Evolutionary conservation across 306 rosid genomes (phyloP), one percentile per base, ranked within the genome.

Genomic region (Quercus robur): DNA sequence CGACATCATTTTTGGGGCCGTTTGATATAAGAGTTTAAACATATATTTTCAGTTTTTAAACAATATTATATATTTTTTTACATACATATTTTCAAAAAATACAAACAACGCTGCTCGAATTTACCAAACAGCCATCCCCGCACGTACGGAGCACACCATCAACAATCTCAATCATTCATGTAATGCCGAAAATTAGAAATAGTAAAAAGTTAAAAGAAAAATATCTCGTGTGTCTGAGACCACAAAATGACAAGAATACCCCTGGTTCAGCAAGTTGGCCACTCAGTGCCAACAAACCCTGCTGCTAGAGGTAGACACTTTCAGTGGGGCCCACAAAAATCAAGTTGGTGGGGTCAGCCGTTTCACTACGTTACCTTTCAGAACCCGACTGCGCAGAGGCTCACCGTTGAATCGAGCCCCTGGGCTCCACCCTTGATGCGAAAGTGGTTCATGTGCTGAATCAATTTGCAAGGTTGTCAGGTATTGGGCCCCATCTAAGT

Each of bases 331-430:
- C 85, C 81, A 56, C 30, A 35, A 28, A 31, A 56, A 67, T 15
- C 9, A 0, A 1, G 19, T 12, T 0, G 15, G 74, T 23, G 1
- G 17, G 23, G 56, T 11, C 25, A 25, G 46, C 80, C 66, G 2
- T 1, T n/a, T 38, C 44, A 3, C 6, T 20, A 31, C 61, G 78
- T 74, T 62, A 5, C 10, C 23, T 80, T 80, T 20, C 9, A 41
- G 76, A 82, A 84, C 87, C 13, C 17, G 26, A 21, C 0, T 82
- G 77, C 76, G 69, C 70, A n/a, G 3, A 35, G 21, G 49, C 80
- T 79, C 78, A 70, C 78, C 83, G 83, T 78, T 78, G 73, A 81
- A 75, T 75, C 33, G 2, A 17, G 26, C 77, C 17, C 38, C 1
- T 14, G 79, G 77, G 87, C 64, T 46, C 83, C 85, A 44, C 81